Base-by-base conservation (phyloP, 2,329 filamentous ascomycete species). In the Paecilomyces sp. region DNA sequence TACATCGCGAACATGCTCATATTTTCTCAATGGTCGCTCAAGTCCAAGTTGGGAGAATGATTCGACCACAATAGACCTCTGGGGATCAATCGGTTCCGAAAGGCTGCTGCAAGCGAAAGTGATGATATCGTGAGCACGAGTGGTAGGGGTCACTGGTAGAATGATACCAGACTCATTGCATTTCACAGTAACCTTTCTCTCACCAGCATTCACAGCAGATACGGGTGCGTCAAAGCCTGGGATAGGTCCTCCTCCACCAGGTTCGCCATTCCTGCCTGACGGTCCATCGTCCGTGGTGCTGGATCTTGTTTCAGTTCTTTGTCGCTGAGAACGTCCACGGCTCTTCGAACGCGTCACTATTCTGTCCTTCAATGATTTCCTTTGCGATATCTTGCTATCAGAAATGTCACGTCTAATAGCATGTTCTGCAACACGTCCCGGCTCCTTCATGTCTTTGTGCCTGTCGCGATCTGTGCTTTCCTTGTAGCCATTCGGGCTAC, bases 1-100 rank as follows among this genome's bases (percentile, higher is more conserved):
- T 24, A 96, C 85, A 68, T 96, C 91, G 61, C 91, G 85, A 33
- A 97, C 83, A 62, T 85, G 86, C 76, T 97, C 93, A 71, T 96
- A 97, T 47, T 86, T 87, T 50, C 93, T 88, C 28, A 97, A 77
- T 0, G 90, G 88, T 47, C 93, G 86, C 72, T 95, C 90, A 1
- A 97, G 80, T 31, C 91, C 91, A 0, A 94, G 82, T 53, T 86
- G 83, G 22, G 81, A 78, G 71, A 92, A 97, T 22, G 83, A 85
- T 73, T 97, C 93, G 18, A 92, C 75, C 11, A 97, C 73, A n/a
- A 94, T 82, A 57, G 87, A 88, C 12, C 81, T 83, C 11, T 82
- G 77, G 0, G 87, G 81, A 62, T 87, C 82, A 61, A 96, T 86
- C 75, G 59, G 88, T 84, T 18, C 82, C 18, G 62, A 81, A 67